Conservation (phyloP, 805 yeast genomes). For the Wickerhamiella azyma region DNA sequence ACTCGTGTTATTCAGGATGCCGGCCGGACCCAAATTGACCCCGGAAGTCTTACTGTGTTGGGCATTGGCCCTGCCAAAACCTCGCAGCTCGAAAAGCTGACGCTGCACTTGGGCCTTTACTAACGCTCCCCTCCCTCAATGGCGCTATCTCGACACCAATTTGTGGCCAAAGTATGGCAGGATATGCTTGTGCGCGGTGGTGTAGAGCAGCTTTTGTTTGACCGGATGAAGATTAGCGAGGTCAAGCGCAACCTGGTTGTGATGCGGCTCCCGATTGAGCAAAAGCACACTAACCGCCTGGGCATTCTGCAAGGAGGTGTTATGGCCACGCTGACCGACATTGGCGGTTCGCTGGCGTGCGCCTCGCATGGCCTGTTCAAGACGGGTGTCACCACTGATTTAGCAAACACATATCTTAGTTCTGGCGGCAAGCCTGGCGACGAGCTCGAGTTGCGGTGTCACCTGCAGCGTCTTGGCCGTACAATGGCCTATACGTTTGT, state of each 20-base stretch:
- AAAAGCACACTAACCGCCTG: slow-evolving; percentile 29
- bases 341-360: slow-evolving; percentile 33
- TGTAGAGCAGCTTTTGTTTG: slow-evolving; percentile 15
- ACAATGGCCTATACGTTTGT: slow-evolving; percentile 31
- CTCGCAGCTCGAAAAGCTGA: slow-evolving; percentile 59
- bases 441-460: slow-evolving; percentile 19
- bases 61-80: slow-evolving; percentile 96
- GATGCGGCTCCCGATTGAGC: slow-evolving; percentile 24
- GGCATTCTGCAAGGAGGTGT: slow-evolving; percentile 32
- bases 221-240: slow-evolving; percentile 17
- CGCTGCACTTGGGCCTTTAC: slow-evolving; percentile 64
- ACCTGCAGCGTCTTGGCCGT: slow-evolving; percentile 27
- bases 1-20: slow-evolving; percentile 84
- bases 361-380: slow-evolving; percentile 30
- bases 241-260: slow-evolving; percentile 26
- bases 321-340: slow-evolving; percentile 29
- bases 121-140: slow-evolving; percentile 21
- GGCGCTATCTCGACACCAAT: slow-evolving; percentile 12
- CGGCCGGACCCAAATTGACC: slow-evolving; percentile 90
- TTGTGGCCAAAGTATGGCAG: slow-evolving; percentile 17
- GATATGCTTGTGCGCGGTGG: slow-evolving; percentile 20
- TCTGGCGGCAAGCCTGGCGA: slow-evolving; percentile 28
- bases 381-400: slow-evolving; percentile 33
- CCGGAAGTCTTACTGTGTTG: slow-evolving; percentile 88
- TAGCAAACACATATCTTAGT: slow-evolving; percentile 28